Evolutionary conservation across 768 basidiomycete genomes (phyloP), one percentile per base, ranked within the genome.

Genomic region (Tricholomella constricta): DNA sequence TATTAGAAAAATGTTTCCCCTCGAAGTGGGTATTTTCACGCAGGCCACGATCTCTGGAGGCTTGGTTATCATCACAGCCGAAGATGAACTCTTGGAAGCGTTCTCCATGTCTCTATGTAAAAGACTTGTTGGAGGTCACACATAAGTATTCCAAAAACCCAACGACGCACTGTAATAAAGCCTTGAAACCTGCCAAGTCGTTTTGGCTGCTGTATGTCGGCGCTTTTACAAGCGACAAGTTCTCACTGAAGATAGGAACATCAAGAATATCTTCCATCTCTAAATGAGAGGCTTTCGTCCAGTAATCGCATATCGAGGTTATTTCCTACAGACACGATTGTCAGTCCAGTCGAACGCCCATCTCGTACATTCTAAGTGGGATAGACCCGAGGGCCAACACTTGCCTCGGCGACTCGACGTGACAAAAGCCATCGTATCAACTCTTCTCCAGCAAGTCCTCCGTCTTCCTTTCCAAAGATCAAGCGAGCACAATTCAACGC

Each of bases 21-120:
- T 48, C 1, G 62, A 53, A n/a, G 61, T 59, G 12, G 65, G 62
- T 12, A 74, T 66, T 47, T 71, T 71, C 54, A 85, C 61, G 61
- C 83, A 80, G 15, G 79, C 74, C 11, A 88, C 65, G 47, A 88
- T 87, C 62, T 88, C 88, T 0, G 88, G 86, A 31, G 87, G 85
- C 19, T 85, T 83, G 0, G 87, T 89, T 54, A 89, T 81, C 45
- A 87, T 73, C 31, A 70, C 71, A 48, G 78, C 78, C 40, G 74
- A 52, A 45, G 72, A 62, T 19, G 53, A 47, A 4, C 54, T 66
- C 26, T 50, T 52, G 10, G 29, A 49, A 19, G 50, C 52, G 36
- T 63, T 65, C 64, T 77, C 60, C 26, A 58, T 54, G 38, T 51
- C 55, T 38, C 70, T 75, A 43, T 4, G 54, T n/a, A n/a, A n/a